A percentile compares a stretch with the other conserved stretches of the same genome.
phyloP scores from a whole-genome alignment of 2,329 filamentous ascomycete genomes.

The Alternaria infectoria region DNA sequence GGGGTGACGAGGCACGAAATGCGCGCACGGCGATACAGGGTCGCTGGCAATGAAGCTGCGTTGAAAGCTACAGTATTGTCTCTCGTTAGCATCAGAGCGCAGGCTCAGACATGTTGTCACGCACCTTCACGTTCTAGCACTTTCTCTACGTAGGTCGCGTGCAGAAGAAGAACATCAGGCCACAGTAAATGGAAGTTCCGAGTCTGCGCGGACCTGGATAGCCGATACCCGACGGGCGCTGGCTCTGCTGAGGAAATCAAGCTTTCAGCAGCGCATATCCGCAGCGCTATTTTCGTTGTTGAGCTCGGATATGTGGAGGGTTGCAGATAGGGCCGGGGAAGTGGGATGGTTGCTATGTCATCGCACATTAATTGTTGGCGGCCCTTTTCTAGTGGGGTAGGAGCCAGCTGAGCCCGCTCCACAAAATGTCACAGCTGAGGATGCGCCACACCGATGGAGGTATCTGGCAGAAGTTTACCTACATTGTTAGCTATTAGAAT shows the following conservation, averaged over 20 bases:
- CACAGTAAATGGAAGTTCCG: constrained; percentile 6
- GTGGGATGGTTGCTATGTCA: constrained; percentile 25
- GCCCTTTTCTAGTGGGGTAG: constrained; percentile 18
- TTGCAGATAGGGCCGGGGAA: constrained; percentile 20
- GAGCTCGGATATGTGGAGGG: constrained; percentile 38
- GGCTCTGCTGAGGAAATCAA: constrained; percentile 13
- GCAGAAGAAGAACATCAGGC: constrained; percentile 22
- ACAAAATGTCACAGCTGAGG: not conserved
- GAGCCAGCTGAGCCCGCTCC: not conserved
- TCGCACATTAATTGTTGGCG: constrained; percentile 25
- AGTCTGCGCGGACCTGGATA: constrained; percentile 9
- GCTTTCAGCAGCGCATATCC: constrained; percentile 19
- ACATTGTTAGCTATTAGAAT: not conserved
- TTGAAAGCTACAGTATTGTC: not conserved
- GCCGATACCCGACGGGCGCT: constrained; percentile 24
- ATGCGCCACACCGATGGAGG: not conserved
- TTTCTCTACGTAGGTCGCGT: constrained; percentile 15
- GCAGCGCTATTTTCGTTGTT: constrained; percentile 45
- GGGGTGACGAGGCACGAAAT: constrained; percentile 14
- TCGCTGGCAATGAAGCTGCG: constrained; percentile 3
- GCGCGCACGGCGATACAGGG: constrained; percentile 14
- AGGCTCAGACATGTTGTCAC: constrained; percentile 12
- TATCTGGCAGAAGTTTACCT: not conserved
- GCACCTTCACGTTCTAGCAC: constrained; percentile 2
- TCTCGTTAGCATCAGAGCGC: not conserved